These are phyloP conservation scores for Daldinia decipiens DNA, from an alignment of 495 filamentous ascomycete species.

Conservation along the genomic window DNA sequence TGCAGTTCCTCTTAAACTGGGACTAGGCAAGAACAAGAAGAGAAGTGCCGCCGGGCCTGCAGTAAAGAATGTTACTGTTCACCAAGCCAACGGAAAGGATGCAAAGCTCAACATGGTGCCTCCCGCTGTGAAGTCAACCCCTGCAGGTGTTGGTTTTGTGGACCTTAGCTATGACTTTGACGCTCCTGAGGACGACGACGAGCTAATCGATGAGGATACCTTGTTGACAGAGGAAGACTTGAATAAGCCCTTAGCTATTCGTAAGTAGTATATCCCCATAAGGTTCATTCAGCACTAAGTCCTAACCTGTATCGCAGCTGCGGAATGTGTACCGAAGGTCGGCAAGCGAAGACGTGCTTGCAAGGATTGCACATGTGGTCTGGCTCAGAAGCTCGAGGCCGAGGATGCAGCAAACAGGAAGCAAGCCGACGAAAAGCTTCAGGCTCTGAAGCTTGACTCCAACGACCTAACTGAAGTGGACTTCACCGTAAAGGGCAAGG, in stretches of 20 bases:
- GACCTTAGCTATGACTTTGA: slow-evolving; percentile 76
- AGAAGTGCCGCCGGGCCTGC: slow-evolving; percentile 42
- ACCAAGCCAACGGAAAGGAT: slow-evolving; percentile 37
- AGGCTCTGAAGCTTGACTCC: slow-evolving; percentile 74
- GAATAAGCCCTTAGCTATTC: slow-evolving; percentile 73
- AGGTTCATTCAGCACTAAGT: background rate
- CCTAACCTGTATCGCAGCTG: slow-evolving; percentile 61
- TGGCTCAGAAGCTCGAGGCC: slow-evolving; percentile 78
- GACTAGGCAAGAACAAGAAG: slow-evolving; percentile 74
- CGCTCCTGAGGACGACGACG: slow-evolving; percentile 70
- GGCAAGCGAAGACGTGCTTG: slow-evolving; percentile 91
- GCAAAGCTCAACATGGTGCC: slow-evolving; percentile 44
- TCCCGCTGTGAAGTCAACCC: slow-evolving; percentile 51
- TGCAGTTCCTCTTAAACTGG: slow-evolving; percentile 72
- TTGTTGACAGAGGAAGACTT: slow-evolving; percentile 86
- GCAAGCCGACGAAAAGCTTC: slow-evolving; percentile 61
- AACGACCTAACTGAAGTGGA: slow-evolving; percentile 89
- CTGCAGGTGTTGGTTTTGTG: slow-evolving; percentile 75
- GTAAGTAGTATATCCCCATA: slow-evolving; percentile 62
- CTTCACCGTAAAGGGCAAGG: slow-evolving; percentile 95
- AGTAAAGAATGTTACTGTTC: slow-evolving; percentile 30
- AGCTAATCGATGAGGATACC: slow-evolving; percentile 89
- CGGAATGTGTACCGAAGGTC: slow-evolving; percentile 82
- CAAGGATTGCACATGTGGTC: slow-evolving; percentile 97
- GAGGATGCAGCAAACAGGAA: slow-evolving; percentile 79